Evolutionary conservation across 2,329 filamentous ascomycete species (phyloP).

Genomic region (Botryotinia convoluta): DNA sequence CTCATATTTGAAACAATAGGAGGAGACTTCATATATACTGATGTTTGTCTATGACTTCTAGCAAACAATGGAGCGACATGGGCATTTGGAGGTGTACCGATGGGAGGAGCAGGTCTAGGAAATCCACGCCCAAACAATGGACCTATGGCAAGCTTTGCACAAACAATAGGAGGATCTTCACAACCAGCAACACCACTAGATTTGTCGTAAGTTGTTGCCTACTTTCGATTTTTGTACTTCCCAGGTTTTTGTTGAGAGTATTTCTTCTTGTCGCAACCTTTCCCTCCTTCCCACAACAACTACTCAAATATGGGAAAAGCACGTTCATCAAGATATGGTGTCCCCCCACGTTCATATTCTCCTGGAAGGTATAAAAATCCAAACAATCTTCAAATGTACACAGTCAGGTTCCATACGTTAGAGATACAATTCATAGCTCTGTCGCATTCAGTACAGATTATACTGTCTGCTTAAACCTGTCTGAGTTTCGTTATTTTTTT

Average conservation of each 20-base stretch:
- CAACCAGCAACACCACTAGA: conserved; percentile 62
- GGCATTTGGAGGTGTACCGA: conserved; percentile 62
- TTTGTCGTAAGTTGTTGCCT: conserved; percentile 56
- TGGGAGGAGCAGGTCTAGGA: conserved; percentile 55
- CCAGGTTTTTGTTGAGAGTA: not conserved
- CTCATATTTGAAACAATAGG: conserved; percentile 4
- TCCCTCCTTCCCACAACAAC: not conserved
- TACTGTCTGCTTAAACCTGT: not conserved
- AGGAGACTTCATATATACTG: conserved; percentile 25
- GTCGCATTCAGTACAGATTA: not conserved
- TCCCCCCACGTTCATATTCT: not conserved
- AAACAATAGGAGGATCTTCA: conserved; percentile 59
- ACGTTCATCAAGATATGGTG: not conserved
- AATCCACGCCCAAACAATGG: conserved; percentile 53
- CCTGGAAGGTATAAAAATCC: conserved; percentile 14
- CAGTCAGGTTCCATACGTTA: not conserved
- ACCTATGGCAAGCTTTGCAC: conserved; percentile 63
- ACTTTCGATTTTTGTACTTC: conserved; percentile 22
- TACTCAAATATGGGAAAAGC: conserved; percentile 11
- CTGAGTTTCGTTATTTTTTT: not conserved
- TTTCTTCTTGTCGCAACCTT: not conserved
- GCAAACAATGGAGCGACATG: conserved; percentile 47
- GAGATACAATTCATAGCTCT: not conserved
- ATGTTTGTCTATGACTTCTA: conserved; percentile 35
- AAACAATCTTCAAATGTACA: not conserved